Evolutionary conservation across 225 moss, liverwort and hornwort genomes (phyloP).

Genomic region (Polytrichum formosum): DNA sequence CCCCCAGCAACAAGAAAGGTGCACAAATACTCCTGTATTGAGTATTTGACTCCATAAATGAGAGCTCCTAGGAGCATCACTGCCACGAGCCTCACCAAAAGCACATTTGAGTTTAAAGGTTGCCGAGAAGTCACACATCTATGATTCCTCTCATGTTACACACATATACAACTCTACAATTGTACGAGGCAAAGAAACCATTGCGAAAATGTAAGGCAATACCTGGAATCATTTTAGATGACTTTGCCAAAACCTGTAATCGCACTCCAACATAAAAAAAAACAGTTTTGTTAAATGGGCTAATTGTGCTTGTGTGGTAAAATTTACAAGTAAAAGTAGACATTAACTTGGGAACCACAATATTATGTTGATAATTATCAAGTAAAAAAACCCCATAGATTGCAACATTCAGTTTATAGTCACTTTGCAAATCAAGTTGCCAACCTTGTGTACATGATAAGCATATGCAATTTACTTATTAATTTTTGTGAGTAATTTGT

Average conservation of each 20-base stretch:
- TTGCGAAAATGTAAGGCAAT: not conserved
- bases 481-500: too few species aligned
- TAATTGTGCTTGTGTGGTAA: too few species aligned
- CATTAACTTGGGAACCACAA: too few species aligned
- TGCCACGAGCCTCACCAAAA: constrained; percentile 20
- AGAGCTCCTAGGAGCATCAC: constrained; percentile 53
- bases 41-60: constrained; percentile 43
- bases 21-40: constrained; percentile 48
- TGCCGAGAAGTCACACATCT: not conserved
- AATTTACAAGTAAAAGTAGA: too few species aligned
- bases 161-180: not conserved
- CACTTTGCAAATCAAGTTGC: too few species aligned
- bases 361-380: too few species aligned
- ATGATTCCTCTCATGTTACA: not conserved
- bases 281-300: not conserved
- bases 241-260: constrained; percentile 50
- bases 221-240: constrained; percentile 71
- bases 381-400: too few species aligned
- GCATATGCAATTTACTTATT: too few species aligned
- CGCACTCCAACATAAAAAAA: constrained; percentile 8
- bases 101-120: not conserved
- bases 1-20: constrained; percentile 56
- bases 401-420: too few species aligned
- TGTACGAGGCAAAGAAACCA: not conserved
- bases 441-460: too few species aligned